phyloP scores from a whole-genome alignment of 1,284 basidiomycete genomes.

The Marasmius oreades region DNA sequence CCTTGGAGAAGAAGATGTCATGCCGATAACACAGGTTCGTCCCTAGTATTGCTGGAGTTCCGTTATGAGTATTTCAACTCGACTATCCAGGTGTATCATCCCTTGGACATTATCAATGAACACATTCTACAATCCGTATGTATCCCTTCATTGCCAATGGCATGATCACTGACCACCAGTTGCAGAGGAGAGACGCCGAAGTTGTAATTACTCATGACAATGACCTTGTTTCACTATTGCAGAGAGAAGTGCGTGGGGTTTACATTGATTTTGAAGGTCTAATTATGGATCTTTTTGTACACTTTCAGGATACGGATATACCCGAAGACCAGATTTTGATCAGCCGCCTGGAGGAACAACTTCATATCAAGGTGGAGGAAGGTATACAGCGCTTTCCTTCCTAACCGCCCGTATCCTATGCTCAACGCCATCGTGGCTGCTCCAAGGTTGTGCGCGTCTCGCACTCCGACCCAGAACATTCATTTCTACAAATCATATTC shows the following conservation, averaged over 20 bases:
- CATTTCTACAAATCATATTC: too few relatives aligned
- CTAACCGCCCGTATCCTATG: background rate
- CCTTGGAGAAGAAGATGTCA: background rate
- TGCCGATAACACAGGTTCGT: background rate
- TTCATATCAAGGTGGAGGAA: background rate
- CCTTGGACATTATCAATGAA: slow-evolving; percentile 3
- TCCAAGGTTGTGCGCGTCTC: background rate
- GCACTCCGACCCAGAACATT: too few relatives aligned
- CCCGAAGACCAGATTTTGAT: background rate
- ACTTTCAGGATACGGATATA: background rate
- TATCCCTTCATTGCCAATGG: background rate
- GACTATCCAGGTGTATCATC: slow-evolving; percentile 4
- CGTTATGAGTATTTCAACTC: background rate
- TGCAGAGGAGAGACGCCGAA: background rate
- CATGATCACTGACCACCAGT: background rate
- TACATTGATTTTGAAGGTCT: background rate
- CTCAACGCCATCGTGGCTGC: background rate
- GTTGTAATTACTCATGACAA: background rate
- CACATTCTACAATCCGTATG: slow-evolving; percentile 3
- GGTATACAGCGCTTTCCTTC: background rate
- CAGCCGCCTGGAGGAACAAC: background rate
- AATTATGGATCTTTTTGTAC: background rate
- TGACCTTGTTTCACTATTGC: background rate
- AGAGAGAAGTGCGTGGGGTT: background rate
- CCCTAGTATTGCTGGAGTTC: background rate